Conservation (phyloP, 1,139 yeast genomes). For the Pneumocystis canis region DNA sequence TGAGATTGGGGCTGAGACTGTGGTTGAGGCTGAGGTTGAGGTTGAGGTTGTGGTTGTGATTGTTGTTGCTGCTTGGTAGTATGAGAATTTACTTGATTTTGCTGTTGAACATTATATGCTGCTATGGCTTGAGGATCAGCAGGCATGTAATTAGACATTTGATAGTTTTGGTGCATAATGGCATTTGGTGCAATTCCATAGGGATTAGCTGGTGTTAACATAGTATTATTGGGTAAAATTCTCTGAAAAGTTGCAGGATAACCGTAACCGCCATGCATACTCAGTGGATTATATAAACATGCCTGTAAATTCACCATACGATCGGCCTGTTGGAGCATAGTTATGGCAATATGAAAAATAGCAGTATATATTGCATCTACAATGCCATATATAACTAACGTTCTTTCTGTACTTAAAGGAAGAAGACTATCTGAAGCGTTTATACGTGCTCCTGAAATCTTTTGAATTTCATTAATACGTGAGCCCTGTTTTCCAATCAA, state of each 20-base stretch:
- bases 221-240: constrained; percentile 13
- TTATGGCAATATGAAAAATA: constrained; percentile 54
- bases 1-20: constrained; percentile 19
- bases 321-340: constrained; percentile 46
- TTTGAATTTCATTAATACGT: constrained; percentile 69
- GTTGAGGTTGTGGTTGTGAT: constrained; percentile 10
- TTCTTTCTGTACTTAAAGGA: constrained; percentile 69
- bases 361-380: constrained; percentile 85
- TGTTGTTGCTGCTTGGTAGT: constrained; percentile 6
- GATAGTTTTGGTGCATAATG: background rate
- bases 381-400: constrained; percentile 59
- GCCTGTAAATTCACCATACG: constrained; percentile 22
- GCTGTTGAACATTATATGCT: constrained; percentile 5
- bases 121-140: constrained; percentile 6
- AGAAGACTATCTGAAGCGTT: constrained; percentile 63
- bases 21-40: constrained; percentile 6
- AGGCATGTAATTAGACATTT: constrained; percentile 1
- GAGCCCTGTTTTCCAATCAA: constrained; percentile 70
- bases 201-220: constrained; percentile 14
- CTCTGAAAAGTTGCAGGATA: constrained; percentile 12
- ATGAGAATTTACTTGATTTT: constrained; percentile 2
- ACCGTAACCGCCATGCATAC: constrained; percentile 16
- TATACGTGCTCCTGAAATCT: constrained; percentile 63
- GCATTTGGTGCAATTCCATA: background rate
- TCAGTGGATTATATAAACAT: constrained; percentile 14